These are phyloP conservation scores for Zea luxurians DNA, from an alignment of 176 grass and related monocot species.

Conservation along the genomic window DNA sequence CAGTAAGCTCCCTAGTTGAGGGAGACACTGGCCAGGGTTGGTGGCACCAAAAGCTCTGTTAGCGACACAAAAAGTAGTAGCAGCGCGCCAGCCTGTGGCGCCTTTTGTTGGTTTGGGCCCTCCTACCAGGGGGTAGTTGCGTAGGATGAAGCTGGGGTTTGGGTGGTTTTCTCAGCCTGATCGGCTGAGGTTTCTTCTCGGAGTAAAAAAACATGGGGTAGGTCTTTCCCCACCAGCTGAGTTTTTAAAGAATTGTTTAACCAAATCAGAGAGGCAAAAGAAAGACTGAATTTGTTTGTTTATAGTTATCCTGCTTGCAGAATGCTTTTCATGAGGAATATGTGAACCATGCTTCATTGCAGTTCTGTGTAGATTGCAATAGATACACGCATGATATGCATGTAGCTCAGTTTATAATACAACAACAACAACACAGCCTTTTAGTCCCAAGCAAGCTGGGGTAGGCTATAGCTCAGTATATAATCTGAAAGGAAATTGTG, in stretches of 20 bases:
- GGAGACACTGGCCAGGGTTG: not conserved
- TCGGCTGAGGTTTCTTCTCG: not conserved
- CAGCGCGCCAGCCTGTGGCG: not conserved
- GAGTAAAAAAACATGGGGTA: not conserved
- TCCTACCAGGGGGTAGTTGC: not conserved
- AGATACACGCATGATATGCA: constrained; percentile 1
- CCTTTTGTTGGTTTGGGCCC: not conserved
- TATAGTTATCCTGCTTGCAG: not conserved
- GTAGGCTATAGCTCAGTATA: too few species aligned
- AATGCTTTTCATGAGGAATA: constrained; percentile 35
- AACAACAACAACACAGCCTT: too few species aligned
- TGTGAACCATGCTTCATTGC: constrained; percentile 13
- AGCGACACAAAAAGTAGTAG: not conserved
- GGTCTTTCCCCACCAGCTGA: not conserved
- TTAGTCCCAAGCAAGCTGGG: too few species aligned
- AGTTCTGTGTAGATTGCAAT: constrained; percentile 18
- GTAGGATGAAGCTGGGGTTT: not conserved
- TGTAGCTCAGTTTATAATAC: not conserved
- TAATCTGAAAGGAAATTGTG: not conserved
- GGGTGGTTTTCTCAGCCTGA: not conserved
- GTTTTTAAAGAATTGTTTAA: not conserved
- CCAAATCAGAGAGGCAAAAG: constrained; percentile 17
- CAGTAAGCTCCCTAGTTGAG: too few species aligned
- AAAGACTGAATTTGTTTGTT: constrained; percentile 19
- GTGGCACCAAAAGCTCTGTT: too few species aligned